Conservation (phyloP, 2,329 filamentous ascomycete species). For the Teratosphaeria epicoccoides region DNA sequence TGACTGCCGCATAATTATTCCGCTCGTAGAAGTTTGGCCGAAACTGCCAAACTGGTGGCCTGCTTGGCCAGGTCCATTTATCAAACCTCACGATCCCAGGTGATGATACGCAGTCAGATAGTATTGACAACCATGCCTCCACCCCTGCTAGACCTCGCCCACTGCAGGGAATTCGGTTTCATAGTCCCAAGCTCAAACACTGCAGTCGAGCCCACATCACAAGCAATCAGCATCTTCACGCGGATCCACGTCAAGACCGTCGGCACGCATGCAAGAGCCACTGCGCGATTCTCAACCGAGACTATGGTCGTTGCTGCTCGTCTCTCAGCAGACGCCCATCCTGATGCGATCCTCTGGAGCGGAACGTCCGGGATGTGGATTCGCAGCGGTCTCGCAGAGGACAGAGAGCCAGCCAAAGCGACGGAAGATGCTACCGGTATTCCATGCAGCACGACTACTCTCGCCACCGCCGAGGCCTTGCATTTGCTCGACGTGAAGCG, state of each 20-base stretch:
- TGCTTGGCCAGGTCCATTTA: too few species aligned
- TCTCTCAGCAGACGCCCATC: slow-evolving; percentile 23
- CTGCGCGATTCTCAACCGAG: slow-evolving; percentile 25
- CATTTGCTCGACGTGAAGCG: slow-evolving; percentile 4
- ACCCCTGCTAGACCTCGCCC: slow-evolving; percentile 8
- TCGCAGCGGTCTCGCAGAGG: slow-evolving; percentile 11
- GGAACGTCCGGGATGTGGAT: slow-evolving; percentile 24
- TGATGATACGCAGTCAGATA: too few species aligned
- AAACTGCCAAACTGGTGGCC: too few species aligned
- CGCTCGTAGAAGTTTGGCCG: too few species aligned
- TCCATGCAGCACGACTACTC: slow-evolving; percentile 13
- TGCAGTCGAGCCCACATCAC: slow-evolving; percentile 34
- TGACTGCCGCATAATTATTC: too few species aligned
- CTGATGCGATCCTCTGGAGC: slow-evolving; percentile 24
- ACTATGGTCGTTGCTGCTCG: slow-evolving; percentile 19
- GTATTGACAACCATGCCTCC: not conserved
- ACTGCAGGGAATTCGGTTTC: slow-evolving; percentile 27
- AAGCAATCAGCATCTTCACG: slow-evolving; percentile 29
- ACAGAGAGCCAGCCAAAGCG: slow-evolving; percentile 7
- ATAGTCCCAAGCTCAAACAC: slow-evolving; percentile 38
- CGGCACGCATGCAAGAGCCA: slow-evolving; percentile 23
- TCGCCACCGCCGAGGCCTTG: slow-evolving; percentile 15
- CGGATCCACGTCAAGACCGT: slow-evolving; percentile 34
- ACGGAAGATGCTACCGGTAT: slow-evolving; percentile 11
- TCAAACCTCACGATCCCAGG: too few species aligned